phyloP scores from a whole-genome alignment of 1,284 basidiomycete genomes.

The Trametes hirsuta region DNA sequence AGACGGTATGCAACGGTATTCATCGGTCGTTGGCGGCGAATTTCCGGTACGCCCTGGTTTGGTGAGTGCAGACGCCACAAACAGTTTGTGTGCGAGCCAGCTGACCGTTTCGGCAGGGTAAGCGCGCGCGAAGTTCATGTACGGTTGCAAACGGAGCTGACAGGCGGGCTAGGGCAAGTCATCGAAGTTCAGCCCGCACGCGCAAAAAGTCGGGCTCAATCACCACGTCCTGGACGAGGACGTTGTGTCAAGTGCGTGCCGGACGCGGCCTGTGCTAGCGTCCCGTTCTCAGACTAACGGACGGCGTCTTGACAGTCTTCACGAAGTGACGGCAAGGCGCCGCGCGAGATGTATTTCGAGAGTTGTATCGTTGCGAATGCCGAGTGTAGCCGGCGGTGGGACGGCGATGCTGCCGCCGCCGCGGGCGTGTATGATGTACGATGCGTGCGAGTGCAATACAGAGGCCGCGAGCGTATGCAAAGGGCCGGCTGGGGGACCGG shows the following conservation, averaged over 20 bases:
- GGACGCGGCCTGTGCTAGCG: background rate
- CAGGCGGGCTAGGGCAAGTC: slow-evolving; percentile 72
- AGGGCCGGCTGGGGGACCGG: too few relatives aligned
- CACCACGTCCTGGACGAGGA: slow-evolving; percentile 95
- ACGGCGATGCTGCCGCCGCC: background rate
- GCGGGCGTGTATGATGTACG: slow-evolving; percentile 5
- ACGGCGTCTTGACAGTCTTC: slow-evolving; percentile 35
- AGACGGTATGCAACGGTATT: slow-evolving; percentile 90
- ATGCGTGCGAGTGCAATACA: background rate
- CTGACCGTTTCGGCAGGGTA: slow-evolving; percentile 26
- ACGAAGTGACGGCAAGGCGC: slow-evolving; percentile 34
- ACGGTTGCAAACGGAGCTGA: slow-evolving; percentile 12
- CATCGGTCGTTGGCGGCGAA: slow-evolving; percentile 89
- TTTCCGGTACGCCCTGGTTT: slow-evolving; percentile 91
- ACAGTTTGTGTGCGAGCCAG: slow-evolving; percentile 10
- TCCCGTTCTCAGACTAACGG: slow-evolving; percentile 13
- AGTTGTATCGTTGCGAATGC: background rate
- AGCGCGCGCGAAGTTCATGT: slow-evolving; percentile 2
- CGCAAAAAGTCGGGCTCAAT: slow-evolving; percentile 89
- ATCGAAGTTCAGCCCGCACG: slow-evolving; percentile 89
- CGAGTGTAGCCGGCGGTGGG: background rate
- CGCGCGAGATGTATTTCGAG: background rate
- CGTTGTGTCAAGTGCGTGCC: slow-evolving; percentile 83
- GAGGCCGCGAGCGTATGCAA: background rate
- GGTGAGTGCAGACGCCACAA: slow-evolving; percentile 51